A percentile compares a stretch with the other conserved stretches of the same genome.
Conservation (phyloP, 192 early-diverging fungal genomes). For the Umbelopsis sp. region DNA sequence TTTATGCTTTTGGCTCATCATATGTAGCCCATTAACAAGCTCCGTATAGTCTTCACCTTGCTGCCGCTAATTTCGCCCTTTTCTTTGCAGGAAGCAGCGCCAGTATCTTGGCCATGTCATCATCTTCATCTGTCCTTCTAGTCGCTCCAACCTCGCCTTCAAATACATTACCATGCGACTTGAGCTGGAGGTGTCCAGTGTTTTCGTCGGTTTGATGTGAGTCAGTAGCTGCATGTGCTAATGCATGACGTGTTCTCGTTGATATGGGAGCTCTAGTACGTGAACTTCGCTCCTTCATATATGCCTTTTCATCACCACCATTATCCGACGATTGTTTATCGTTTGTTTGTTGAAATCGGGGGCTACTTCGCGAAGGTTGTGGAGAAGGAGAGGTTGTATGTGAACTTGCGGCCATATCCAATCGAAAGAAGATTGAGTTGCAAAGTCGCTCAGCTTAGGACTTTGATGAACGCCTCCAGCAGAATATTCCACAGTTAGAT, state of each 20-base stretch:
- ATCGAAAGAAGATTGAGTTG: background rate
- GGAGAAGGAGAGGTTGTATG: background rate
- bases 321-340: background rate
- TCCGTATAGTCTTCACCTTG: background rate
- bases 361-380: conserved; percentile 10
- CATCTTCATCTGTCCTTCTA: background rate
- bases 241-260: background rate
- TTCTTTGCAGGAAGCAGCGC: background rate
- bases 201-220: background rate
- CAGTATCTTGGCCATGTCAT: background rate
- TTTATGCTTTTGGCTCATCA: too few species aligned
- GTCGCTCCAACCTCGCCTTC: background rate
- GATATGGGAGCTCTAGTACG: conserved; percentile 8
- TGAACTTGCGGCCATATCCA: conserved; percentile 4
- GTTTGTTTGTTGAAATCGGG: background rate
- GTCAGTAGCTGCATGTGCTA: background rate
- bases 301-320: background rate
- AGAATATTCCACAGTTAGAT: background rate
- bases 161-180: background rate
- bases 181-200: background rate
- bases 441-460: background rate
- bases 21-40: too few species aligned
- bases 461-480: background rate
- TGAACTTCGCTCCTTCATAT: background rate
- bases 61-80: background rate